These are phyloP conservation scores for Sporothrix euskadiensis DNA, from an alignment of 2,329 filamentous ascomycete species.

Conservation along the genomic window DNA sequence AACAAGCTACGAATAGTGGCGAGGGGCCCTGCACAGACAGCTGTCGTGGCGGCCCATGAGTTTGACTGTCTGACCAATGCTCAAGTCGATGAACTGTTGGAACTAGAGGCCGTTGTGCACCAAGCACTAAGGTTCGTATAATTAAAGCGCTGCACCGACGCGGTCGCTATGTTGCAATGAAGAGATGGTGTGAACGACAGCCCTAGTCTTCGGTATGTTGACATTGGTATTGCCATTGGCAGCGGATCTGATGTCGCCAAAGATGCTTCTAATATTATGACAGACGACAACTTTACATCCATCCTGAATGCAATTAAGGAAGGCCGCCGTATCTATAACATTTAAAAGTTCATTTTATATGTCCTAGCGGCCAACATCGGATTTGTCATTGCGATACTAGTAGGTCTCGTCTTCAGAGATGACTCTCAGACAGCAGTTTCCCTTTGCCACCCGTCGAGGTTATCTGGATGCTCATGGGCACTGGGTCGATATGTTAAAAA, in stretches of 20 bases:
- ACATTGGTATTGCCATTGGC: constrained; percentile 89
- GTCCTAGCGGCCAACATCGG: constrained; percentile 79
- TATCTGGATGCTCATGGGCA: constrained; percentile 93
- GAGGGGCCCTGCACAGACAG: constrained; percentile 44
- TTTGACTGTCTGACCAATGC: constrained; percentile 75
- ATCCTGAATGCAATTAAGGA: constrained; percentile 82
- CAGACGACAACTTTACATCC: constrained; percentile 84
- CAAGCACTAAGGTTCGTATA: constrained; percentile 86
- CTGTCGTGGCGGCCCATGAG: constrained; percentile 73
- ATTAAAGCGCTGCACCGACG: constrained; percentile 82
- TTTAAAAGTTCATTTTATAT: constrained; percentile 83
- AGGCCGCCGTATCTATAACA: constrained; percentile 82
- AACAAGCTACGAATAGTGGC: constrained; percentile 62
- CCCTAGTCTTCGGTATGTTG: constrained; percentile 74
- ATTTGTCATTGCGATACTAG: constrained; percentile 78
- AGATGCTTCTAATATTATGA: constrained; percentile 77
- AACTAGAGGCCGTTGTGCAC: constrained; percentile 81
- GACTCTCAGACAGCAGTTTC: constrained; percentile 71
- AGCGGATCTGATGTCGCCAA: constrained; percentile 81
- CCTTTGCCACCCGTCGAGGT: constrained; percentile 84
- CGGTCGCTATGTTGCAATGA: constrained; percentile 78
- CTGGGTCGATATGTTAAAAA: constrained; percentile 82
- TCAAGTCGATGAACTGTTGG: constrained; percentile 72
- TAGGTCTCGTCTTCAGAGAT: constrained; percentile 81
- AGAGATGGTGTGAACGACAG: constrained; percentile 87